Percentiles rank a stretch among this genome's conserved stretches.
Conservation (phyloP, 768 basidiomycete genomes). For the Rossbeevera mucosa region DNA sequence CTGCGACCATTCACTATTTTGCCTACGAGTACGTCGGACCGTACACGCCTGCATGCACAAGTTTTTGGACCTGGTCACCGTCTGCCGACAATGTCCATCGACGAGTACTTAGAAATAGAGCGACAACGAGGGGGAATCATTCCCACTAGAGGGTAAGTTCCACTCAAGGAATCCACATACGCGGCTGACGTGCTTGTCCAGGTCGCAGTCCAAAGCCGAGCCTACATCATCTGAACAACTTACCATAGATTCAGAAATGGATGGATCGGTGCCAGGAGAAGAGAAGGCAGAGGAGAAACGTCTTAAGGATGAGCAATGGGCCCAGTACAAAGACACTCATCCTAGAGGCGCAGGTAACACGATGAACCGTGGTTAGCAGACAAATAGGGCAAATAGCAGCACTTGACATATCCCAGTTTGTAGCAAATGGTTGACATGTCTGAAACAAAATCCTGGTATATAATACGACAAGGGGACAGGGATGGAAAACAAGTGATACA, state of each 20-base stretch:
- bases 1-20: slow-evolving; percentile 91
- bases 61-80: slow-evolving; percentile 84
- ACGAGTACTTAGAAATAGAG: slow-evolving; percentile 91
- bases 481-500: slow-evolving; percentile 1
- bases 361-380: slow-evolving; percentile 73
- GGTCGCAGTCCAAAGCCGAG: slow-evolving; percentile 59
- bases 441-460: slow-evolving; percentile 29
- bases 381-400: slow-evolving; percentile 6
- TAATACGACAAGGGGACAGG: slow-evolving; percentile 13
- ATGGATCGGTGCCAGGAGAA: slow-evolving; percentile 67
- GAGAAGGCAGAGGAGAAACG: slow-evolving; percentile 72
- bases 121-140: slow-evolving; percentile 80
- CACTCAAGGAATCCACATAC: neutral
- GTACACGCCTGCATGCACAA: slow-evolving; percentile 66
- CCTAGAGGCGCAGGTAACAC: slow-evolving; percentile 93
- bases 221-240: slow-evolving; percentile 79
- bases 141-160: slow-evolving; percentile 76
- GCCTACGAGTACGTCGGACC: slow-evolving; percentile 62
- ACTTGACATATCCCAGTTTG: slow-evolving; percentile 3
- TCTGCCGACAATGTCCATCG: slow-evolving; percentile 92
- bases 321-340: slow-evolving; percentile 79
- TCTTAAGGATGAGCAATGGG: slow-evolving; percentile 89
- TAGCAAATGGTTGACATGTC: slow-evolving; percentile 19
- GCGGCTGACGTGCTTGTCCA: slow-evolving; percentile 27
- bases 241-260: slow-evolving; percentile 74